Evolutionary conservation across 768 basidiomycete genomes (phyloP), one percentile per base, ranked within the genome.

Genomic region (Auriscalpium vulgare): DNA sequence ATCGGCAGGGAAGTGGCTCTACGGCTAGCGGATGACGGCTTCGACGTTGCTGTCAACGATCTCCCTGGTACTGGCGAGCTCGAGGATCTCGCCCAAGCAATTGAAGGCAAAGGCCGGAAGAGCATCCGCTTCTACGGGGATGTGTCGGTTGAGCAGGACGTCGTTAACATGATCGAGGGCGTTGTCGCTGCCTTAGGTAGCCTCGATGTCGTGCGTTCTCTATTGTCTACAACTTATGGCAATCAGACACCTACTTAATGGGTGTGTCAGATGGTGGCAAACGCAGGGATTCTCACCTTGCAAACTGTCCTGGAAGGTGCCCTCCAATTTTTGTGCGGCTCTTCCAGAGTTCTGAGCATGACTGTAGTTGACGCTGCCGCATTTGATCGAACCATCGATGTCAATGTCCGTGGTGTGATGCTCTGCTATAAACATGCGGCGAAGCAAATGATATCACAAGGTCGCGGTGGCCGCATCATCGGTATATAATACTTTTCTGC

Each of bases 391-490:
- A 21, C 53, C 46, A 53, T 47, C 43, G 37, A 49, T 2, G 49
- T 56, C 9, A 61, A 57, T 34, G 53, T 51, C 37, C 55, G 55
- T 2, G 21, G 60, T 17, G 48, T 57, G n/a, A 62, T 65, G 59
- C 59, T 62, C 21, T 64, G 64, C 56, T 65, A 65, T 57, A 60
- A 65, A 52, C 44, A 57, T 21, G 64, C 64, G 0, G 61, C 56
- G 14, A 59, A 56, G 40, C 59, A 64, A 54, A 62, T 64, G 64
- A 53, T 64, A 5, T 47, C 45, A 14, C 59, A 64, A 54, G 44
- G 55, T 8, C 45, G 49, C 23, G 60, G 60, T 9, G 55, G 60
- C 37, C 58, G 55, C 17, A 59, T 59, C 19, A 54, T 61, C 29
- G 60, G 58, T 59, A 44, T 34, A 21, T n/a, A 9, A 23, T 13